These are phyloP conservation scores for Mortierella sp. DNA, from an alignment of 371 early-diverging fungal species.

Conservation along the genomic window DNA sequence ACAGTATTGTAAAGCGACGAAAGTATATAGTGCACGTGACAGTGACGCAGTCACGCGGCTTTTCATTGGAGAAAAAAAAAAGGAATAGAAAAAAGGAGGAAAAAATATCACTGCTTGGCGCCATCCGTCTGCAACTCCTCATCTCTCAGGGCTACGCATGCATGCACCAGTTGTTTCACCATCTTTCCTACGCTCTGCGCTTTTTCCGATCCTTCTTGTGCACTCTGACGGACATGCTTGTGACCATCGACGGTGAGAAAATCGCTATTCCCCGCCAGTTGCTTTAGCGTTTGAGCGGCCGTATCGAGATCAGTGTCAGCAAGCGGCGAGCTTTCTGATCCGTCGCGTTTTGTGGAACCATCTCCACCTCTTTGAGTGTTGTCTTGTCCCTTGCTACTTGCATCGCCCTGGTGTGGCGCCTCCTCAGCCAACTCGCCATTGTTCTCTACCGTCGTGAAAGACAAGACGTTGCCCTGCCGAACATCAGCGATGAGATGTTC, in stretches of 20 bases:
- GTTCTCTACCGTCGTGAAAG: neutral
- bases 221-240: neutral
- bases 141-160: neutral
- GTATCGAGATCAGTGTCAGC: neutral
- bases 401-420: neutral
- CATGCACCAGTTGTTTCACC: neutral
- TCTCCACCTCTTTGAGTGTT: neutral
- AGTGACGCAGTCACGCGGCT: too few relatives aligned
- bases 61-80: too few relatives aligned
- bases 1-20: too few relatives aligned
- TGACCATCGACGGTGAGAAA: neutral
- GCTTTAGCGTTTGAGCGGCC: neutral
- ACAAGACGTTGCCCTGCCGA: neutral
- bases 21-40: too few relatives aligned
- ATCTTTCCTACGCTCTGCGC: neutral
- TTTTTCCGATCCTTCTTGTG: neutral
- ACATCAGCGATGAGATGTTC: neutral
- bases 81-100: neutral
- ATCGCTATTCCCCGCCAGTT: neutral
- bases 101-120: neutral
- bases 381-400: neutral
- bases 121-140: neutral
- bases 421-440: neutral
- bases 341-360: neutral
- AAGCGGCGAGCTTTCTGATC: neutral